phyloP scores from a whole-genome alignment of 352 stramenopile species.

The Phytophthora cryptogea region DNA sequence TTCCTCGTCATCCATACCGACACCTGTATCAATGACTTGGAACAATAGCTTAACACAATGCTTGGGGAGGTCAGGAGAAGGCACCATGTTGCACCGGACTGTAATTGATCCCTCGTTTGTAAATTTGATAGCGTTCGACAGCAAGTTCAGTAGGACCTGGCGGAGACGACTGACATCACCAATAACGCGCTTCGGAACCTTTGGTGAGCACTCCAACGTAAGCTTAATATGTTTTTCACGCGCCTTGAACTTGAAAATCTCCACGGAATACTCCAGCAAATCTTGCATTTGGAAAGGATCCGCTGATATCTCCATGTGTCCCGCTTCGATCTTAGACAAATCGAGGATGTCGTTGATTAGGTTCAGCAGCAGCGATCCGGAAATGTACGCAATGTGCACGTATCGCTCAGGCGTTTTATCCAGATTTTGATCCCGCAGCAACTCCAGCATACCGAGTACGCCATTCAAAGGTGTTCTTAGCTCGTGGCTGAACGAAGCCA shows the following conservation, averaged over 20 bases:
- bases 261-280: conserved; percentile 72
- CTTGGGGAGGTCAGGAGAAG: conserved; percentile 53
- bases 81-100: conserved; percentile 63
- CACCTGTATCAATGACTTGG: conserved; percentile 72
- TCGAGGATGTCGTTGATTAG: conserved; percentile 89
- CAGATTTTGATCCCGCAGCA: conserved; percentile 66
- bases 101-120: conserved; percentile 74
- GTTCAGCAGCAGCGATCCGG: conserved; percentile 66
- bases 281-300: conserved; percentile 82
- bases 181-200: conserved; percentile 59
- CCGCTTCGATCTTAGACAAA: conserved; percentile 92
- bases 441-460: conserved; percentile 78
- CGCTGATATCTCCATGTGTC: conserved; percentile 79
- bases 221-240: conserved; percentile 86
- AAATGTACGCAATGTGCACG: conserved; percentile 76
- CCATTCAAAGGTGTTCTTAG: conserved; percentile 76
- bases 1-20: conserved; percentile 70
- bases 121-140: conserved; percentile 85
- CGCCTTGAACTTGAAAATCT: conserved; percentile 86
- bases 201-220: conserved; percentile 52
- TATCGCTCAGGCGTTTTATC: conserved; percentile 65
- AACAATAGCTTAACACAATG: conserved; percentile 69
- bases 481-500: conserved; percentile 74
- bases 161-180: conserved; percentile 70
- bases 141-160: conserved; percentile 74